Evolutionary conservation across 2,329 filamentous ascomycete genomes (phyloP).

Genomic region (Ustulina deusta): DNA sequence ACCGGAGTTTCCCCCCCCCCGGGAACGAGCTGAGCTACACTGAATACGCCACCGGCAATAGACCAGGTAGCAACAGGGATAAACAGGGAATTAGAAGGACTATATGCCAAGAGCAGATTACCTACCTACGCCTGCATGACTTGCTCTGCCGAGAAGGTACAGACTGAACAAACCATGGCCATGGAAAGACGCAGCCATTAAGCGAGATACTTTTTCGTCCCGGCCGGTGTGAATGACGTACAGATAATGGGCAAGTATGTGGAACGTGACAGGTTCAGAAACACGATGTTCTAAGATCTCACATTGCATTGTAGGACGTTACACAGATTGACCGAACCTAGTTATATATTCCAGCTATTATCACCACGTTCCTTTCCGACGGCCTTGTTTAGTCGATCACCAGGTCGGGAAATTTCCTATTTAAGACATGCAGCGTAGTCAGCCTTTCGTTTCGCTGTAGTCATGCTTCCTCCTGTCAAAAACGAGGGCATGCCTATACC

Average conservation of each 20-base stretch:
- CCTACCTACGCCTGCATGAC: not conserved
- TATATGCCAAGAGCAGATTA: slow-evolving; percentile 8
- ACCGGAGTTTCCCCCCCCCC: not conserved
- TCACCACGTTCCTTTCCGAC: not conserved
- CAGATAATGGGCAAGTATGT: not conserved
- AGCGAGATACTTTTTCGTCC: not conserved
- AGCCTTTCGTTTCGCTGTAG: not conserved
- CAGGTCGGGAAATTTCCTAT: not conserved
- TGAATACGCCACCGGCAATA: slow-evolving; percentile 18
- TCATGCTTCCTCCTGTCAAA: not conserved
- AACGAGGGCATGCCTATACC: not conserved
- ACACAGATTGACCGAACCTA: not conserved
- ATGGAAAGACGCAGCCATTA: not conserved
- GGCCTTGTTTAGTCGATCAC: not conserved
- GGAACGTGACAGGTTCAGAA: slow-evolving; percentile 6
- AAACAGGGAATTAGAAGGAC: slow-evolving; percentile 19
- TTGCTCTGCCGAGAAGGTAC: slow-evolving; percentile 2
- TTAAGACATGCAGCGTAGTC: not conserved
- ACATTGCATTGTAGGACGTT: not conserved
- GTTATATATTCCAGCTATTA: not conserved
- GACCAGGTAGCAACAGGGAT: not conserved
- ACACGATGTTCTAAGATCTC: not conserved
- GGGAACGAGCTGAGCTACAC: slow-evolving; percentile 17
- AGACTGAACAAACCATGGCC: not conserved
- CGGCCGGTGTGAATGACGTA: not conserved